Evolutionary conservation across 1,284 basidiomycete species (phyloP).

Genomic region (Ustilago crameri): DNA sequence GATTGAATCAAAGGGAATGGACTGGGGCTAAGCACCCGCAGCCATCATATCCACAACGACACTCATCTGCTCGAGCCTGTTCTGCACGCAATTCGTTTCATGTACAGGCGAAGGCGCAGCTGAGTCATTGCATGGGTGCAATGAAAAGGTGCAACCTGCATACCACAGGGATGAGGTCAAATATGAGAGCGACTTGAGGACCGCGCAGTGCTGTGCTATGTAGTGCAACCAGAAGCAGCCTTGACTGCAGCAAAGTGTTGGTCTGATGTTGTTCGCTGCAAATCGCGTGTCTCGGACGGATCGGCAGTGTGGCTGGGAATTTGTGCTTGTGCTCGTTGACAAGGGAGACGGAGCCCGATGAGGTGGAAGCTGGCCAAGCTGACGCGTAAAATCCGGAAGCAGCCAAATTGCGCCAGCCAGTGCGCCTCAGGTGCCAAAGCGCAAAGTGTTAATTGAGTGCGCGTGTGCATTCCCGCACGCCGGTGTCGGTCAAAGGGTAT

Average conservation of each 20-base stretch:
- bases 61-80: neutral
- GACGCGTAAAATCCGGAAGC: slow-evolving; percentile 20
- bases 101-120: too few species aligned
- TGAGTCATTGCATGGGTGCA: too few species aligned
- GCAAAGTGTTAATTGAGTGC: neutral
- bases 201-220: too few species aligned
- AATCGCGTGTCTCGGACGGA: too few species aligned
- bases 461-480: neutral
- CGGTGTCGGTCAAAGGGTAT: neutral
- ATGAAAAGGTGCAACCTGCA: neutral
- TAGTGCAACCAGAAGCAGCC: too few species aligned
- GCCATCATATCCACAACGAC: neutral
- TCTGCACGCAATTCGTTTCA: too few species aligned
- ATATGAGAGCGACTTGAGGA: neutral
- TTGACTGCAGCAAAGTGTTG: too few species aligned
- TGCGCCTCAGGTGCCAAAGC: too few species aligned
- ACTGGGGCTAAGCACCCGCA: too few species aligned
- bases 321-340: neutral
- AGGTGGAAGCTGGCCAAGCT: slow-evolving; percentile 1
- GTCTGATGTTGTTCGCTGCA: too few species aligned
- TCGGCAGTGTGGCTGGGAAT: neutral
- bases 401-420: neutral
- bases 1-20: too few species aligned
- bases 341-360: neutral
- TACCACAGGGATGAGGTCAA: neutral